Percentiles rank a stretch among this genome's conserved stretches.
Evolutionary conservation across 2,329 filamentous ascomycete genomes (phyloP).

Genomic region (Trichoderma brevicompactum): DNA sequence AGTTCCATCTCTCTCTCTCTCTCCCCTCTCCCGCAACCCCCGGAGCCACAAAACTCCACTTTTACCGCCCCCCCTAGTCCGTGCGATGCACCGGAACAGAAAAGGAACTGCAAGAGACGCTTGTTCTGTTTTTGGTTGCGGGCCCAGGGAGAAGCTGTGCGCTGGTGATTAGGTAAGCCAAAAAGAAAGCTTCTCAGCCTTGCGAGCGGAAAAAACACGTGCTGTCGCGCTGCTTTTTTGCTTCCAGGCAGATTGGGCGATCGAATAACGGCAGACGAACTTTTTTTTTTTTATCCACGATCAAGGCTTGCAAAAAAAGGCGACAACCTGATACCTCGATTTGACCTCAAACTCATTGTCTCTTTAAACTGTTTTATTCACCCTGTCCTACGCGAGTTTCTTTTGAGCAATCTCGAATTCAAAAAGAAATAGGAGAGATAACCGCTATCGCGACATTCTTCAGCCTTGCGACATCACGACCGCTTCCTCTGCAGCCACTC

Average conservation of each 20-base stretch:
- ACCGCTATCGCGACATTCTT: neutral
- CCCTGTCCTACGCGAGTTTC: too few relatives aligned
- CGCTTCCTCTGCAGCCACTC: neutral
- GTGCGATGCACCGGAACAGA: neutral
- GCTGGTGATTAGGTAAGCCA: neutral
- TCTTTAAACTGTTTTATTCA: neutral
- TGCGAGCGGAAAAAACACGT: constrained; percentile 20
- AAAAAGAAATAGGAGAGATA: too few relatives aligned
- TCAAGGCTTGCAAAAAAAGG: neutral
- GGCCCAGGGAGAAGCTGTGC: too few relatives aligned
- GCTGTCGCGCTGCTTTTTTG: neutral
- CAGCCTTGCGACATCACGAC: constrained; percentile 6
- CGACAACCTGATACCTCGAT: neutral
- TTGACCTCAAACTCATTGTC: neutral
- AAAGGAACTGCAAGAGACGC: neutral
- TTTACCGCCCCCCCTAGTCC: constrained; percentile 26
- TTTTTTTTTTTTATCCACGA: neutral
- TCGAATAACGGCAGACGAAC: neutral
- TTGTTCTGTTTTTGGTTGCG: neutral
- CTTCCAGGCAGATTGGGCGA: neutral
- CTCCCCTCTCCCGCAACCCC: neutral
- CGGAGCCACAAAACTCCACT: constrained; percentile 32
- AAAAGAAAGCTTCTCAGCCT: neutral
- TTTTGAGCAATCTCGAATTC: neutral
- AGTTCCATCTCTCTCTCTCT: neutral